A percentile compares a stretch with the other conserved stretches of the same genome.
phyloP scores from a whole-genome alignment of 1,139 yeast genomes.

The Debaryomycetaceae sp. region DNA sequence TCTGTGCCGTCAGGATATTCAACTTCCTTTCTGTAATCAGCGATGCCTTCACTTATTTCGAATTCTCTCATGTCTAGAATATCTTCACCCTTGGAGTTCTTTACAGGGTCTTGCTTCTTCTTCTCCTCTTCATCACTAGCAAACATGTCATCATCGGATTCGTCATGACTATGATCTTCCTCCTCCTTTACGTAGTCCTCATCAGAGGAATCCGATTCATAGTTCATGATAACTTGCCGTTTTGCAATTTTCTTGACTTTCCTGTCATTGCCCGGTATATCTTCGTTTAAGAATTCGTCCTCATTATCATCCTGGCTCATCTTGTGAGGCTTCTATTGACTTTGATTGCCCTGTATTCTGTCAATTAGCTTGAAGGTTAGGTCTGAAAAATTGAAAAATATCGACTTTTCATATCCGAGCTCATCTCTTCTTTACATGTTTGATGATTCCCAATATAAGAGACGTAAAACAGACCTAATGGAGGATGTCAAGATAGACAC shows the following conservation, averaged over 20 bases:
- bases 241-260: constrained; percentile 18
- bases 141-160: constrained; percentile 37
- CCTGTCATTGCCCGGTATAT: constrained; percentile 23
- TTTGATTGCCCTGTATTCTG: too few species aligned
- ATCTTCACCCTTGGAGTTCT: constrained; percentile 6
- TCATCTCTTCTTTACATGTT: neutral
- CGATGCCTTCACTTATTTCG: constrained; percentile 15
- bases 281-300: constrained; percentile 16
- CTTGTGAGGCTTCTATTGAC: neutral
- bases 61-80: constrained; percentile 33
- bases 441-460: neutral
- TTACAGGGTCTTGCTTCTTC: constrained; percentile 2
- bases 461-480: constrained; percentile 5
- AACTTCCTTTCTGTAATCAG: constrained; percentile 10
- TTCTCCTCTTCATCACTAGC: constrained; percentile 24
- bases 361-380: too few species aligned
- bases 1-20: constrained; percentile 6
- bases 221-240: constrained; percentile 21
- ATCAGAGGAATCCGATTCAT: constrained; percentile 32
- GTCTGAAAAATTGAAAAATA: neutral
- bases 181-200: constrained; percentile 12
- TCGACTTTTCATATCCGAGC: neutral
- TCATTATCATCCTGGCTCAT: constrained; percentile 11
- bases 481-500: constrained; percentile 26
- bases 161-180: constrained; percentile 11